A percentile compares a stretch with the other conserved stretches of the same genome.
Conservation (phyloP, 169 alveolate species). For the Plasmodium inui region DNA sequence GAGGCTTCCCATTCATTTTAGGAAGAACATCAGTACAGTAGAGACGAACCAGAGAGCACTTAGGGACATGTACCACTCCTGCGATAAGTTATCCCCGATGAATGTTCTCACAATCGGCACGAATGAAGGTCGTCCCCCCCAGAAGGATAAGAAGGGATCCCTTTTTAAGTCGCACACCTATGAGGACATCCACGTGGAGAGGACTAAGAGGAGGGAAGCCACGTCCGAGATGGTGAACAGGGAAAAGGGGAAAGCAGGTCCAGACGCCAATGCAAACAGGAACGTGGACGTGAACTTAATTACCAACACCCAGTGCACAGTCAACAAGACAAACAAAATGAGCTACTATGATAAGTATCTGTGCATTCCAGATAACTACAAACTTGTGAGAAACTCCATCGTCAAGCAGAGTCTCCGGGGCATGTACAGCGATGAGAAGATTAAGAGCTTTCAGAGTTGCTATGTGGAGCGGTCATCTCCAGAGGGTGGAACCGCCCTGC, state of each 20-base stretch:
- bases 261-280: background rate
- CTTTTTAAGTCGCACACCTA: constrained; percentile 7
- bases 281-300: background rate
- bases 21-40: background rate
- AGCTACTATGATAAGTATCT: background rate
- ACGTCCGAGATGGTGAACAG: background rate
- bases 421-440: background rate
- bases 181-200: background rate
- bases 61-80: background rate
- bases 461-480: background rate
- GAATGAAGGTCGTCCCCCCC: background rate
- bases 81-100: background rate
- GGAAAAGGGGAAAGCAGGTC: background rate
- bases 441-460: background rate
- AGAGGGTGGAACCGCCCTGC: background rate
- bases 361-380: background rate
- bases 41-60: background rate
- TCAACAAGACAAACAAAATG: background rate
- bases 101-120: background rate
- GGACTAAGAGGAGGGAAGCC: background rate
- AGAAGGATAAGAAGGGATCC: background rate
- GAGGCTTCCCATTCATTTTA: background rate
- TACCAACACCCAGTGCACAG: too few species aligned
- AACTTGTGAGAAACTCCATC: background rate
- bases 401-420: background rate